Evolutionary conservation across 345 rosid genomes (phyloP).

Genomic region (Populus pruinosa): DNA sequence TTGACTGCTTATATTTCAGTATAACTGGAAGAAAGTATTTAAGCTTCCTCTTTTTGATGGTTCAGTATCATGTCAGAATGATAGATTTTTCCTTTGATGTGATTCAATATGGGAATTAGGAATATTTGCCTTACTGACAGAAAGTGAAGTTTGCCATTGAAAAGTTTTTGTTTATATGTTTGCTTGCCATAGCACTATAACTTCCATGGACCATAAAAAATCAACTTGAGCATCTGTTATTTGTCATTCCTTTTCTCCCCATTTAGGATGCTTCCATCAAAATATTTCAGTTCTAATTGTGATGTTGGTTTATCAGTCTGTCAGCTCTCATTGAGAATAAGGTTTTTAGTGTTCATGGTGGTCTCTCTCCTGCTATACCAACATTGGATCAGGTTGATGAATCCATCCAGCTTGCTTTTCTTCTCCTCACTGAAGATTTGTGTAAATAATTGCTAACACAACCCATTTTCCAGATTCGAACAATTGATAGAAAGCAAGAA

Average conservation of each 20-base stretch:
- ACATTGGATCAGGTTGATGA: constrained; percentile 83
- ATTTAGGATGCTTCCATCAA: not conserved
- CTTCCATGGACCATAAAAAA: not conserved
- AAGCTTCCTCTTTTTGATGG: not conserved
- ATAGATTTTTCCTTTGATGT: not conserved
- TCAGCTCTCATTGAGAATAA: constrained; percentile 93
- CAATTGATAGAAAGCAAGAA: constrained; percentile 95
- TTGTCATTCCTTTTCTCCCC: not conserved
- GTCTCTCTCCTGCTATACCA: constrained; percentile 89
- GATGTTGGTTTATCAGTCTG: constrained; percentile 46
- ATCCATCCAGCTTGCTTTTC: constrained; percentile 19
- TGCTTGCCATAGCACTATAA: not conserved
- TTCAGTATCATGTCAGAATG: not conserved
- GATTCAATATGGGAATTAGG: not conserved
- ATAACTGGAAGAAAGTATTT: not conserved
- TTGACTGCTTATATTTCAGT: not conserved
- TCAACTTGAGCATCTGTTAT: not conserved
- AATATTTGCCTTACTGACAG: not conserved
- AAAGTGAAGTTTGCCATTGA: not conserved
- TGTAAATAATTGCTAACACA: constrained; percentile 8
- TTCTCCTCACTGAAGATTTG: constrained; percentile 1
- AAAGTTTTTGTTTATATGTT: not conserved
- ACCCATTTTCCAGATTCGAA: constrained; percentile 61
- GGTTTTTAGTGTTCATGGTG: constrained; percentile 94
- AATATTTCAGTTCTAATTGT: constrained; percentile 2